Conservation (phyloP, 1,284 basidiomycete genomes). For the Malassezia cuniculi region DNA sequence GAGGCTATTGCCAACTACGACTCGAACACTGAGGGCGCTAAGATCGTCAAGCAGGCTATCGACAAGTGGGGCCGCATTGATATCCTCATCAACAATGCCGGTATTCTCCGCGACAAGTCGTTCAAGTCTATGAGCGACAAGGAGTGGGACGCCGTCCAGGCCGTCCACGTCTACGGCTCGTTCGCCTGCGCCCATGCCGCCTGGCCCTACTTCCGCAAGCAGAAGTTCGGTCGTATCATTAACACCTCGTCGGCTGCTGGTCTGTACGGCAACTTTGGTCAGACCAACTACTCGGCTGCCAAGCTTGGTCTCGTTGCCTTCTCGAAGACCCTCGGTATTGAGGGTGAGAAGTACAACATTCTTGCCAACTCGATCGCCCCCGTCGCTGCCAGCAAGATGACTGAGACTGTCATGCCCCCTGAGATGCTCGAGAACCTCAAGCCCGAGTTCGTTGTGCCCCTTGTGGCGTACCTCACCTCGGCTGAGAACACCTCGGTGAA, state of each 20-base stretch:
- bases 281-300: conserved; percentile 62
- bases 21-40: conserved; percentile 74
- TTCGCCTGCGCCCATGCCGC: conserved; percentile 90
- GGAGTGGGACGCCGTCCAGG: conserved; percentile 52
- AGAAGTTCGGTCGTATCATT: conserved; percentile 52
- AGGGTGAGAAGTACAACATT: conserved; percentile 88
- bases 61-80: conserved; percentile 69
- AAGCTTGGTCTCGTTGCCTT: conserved; percentile 51
- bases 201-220: conserved; percentile 85
- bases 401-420: conserved; percentile 87
- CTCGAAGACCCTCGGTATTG: conserved; percentile 70
- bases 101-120: conserved; percentile 61
- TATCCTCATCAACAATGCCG: conserved; percentile 75
- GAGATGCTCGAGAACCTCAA: conserved; percentile 85
- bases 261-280: conserved; percentile 76
- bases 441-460: conserved; percentile 86
- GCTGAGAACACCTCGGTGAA: conserved; percentile 52
- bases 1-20: conserved; percentile 60
- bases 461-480: conserved; percentile 47
- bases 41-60: conserved; percentile 74
- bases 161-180: conserved; percentile 87
- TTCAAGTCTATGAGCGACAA: conserved; percentile 48
- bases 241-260: conserved; percentile 46
- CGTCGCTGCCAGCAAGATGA: conserved; percentile 86
- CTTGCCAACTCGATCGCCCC: conserved; percentile 77